Conservation (phyloP, 164 flowering plant genomes). For the Malania oleifera region DNA sequence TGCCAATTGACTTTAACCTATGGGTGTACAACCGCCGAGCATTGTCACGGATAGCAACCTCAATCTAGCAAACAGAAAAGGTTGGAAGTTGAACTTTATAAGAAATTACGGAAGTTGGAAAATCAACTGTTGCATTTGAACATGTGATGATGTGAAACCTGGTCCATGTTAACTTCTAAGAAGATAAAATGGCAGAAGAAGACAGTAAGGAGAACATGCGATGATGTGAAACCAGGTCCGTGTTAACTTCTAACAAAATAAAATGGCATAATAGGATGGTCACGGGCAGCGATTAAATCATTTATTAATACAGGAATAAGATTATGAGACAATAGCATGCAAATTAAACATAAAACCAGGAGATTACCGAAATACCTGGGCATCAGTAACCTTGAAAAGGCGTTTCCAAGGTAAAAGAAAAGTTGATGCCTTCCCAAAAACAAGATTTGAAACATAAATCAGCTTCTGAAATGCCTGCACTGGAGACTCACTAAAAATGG, state of each 20-base stretch:
- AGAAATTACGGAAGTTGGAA: background rate
- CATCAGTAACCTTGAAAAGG: constrained; percentile 82
- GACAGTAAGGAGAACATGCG: too few relatives aligned
- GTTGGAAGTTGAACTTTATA: too few relatives aligned
- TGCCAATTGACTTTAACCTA: constrained; percentile 54
- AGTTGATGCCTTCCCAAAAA: constrained; percentile 90
- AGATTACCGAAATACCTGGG: constrained; percentile 58
- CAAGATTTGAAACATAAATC: constrained; percentile 89
- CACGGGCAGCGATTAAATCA: background rate
- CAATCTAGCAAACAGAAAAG: constrained; percentile 55
- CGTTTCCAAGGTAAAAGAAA: constrained; percentile 99
- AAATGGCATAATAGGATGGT: background rate
- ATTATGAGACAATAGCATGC: background rate
- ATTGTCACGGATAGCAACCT: constrained; percentile 93
- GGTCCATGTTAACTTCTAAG: background rate
- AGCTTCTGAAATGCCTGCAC: constrained; percentile 99
- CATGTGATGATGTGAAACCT: too few relatives aligned
- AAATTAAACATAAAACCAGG: background rate
- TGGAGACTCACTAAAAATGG: constrained; percentile 43
- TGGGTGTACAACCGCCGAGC: constrained; percentile 73
- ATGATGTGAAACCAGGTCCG: background rate
- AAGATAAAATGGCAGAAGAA: background rate
- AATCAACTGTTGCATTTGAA: background rate
- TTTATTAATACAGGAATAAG: background rate
- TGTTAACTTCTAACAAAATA: background rate